phyloP scores from a whole-genome alignment of 1,284 basidiomycete genomes.

The Porodaedalea pini region DNA sequence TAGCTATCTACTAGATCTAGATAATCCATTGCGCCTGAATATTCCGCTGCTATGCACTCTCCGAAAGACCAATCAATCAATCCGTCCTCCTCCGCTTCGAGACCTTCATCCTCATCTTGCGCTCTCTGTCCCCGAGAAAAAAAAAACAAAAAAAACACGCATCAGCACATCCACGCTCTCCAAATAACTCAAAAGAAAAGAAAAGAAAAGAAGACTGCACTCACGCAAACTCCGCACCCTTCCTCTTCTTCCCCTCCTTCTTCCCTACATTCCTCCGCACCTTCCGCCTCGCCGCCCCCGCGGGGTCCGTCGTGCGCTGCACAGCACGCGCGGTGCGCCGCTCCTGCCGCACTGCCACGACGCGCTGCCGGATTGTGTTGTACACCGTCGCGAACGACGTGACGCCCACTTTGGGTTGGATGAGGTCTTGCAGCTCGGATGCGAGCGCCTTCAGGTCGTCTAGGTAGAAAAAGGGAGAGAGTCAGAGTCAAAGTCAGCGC shows the following conservation, averaged over 20 bases:
- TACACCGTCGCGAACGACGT: constrained; percentile 79
- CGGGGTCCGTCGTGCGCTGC: constrained; percentile 67
- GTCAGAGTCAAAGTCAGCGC: no score
- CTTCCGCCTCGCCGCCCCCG: constrained; percentile 74
- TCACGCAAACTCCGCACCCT: constrained; percentile 57
- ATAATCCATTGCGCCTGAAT: no score
- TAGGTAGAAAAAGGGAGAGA: constrained; percentile 30
- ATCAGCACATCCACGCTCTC: no score
- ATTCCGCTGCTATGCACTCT: no score
- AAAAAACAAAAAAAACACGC: not conserved
- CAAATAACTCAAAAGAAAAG: not conserved
- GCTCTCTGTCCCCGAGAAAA: not conserved
- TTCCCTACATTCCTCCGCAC: constrained; percentile 64
- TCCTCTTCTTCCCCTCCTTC: constrained; percentile 81
- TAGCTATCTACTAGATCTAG: no score
- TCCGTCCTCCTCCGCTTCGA: not conserved
- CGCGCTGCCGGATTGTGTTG: constrained; percentile 73
- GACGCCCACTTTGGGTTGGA: constrained; percentile 84
- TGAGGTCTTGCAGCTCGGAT: constrained; percentile 82
- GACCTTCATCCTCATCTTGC: not conserved
- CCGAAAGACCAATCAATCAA: not conserved
- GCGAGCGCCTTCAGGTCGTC: constrained; percentile 84
- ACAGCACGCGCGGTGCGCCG: constrained; percentile 65
- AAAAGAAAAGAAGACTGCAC: constrained; percentile 26
- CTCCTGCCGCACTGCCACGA: constrained; percentile 66